Base-by-base conservation (phyloP, 805 yeast species). In the Ogataea ramenticola region DNA sequence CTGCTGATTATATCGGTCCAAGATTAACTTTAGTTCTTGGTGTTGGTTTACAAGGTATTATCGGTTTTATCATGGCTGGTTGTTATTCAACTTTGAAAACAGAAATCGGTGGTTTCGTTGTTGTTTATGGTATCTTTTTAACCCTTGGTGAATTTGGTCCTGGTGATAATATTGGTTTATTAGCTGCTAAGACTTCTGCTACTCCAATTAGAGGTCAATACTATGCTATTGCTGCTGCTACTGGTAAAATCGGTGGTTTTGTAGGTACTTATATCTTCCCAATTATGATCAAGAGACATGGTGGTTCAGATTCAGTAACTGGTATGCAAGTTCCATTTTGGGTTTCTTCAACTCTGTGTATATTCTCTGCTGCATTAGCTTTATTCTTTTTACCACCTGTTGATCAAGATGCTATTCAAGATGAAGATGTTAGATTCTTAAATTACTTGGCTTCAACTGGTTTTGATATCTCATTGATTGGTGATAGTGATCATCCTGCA, bases 141-240 rank as follows among this genome's bases (percentile, higher is more conserved):
- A 72, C 96, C 7, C 71, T 87, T 40, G 97, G 97, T 56, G 97
- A 91, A 65, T 85, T 90, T 64, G 95, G 96, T 27, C 90, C 95
- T 14, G 98, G 97, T 67, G 87, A 89, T 65, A 87, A 86, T 65
- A 83, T 86, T 62, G 97, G 97, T 53, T 67, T 86, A 44, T 71
- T 90, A 49, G 95, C 96, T 19, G 76, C 96, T 36, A 89, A 89
- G 66, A 83, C 96, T 7, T 75, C 82, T 39, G 84, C 96, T 38
- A 82, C 96, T 10, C 81, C 96, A 20, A 75, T 89, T 45, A 81
- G 97, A 68, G 97, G 96, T 46, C 85, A 85, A 55, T 86, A 84
- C 66, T 90, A 90, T 60, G 93, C 93, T 55, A 72, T 88, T 53
- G 91, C 95, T 37, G 96, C 97, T 45, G 96, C 96, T 22, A 54